phyloP scores from a whole-genome alignment of 495 filamentous ascomycete species.

The Cenococcum geophilum region DNA sequence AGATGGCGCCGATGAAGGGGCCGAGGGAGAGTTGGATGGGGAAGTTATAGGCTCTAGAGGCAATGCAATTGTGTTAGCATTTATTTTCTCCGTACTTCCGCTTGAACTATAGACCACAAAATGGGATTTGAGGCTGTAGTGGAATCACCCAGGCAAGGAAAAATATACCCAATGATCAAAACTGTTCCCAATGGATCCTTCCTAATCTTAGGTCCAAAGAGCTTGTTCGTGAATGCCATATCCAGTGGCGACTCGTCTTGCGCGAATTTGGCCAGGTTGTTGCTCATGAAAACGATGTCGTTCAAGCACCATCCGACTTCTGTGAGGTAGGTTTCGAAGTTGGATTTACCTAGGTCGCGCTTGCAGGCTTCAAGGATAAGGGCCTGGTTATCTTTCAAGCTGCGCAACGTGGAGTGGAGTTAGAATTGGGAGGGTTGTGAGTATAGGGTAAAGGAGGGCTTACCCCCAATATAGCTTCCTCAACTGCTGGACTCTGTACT shows the following conservation, averaged over 20 bases:
- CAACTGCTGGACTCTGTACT: slow-evolving; percentile 77
- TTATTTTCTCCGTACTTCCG: not conserved
- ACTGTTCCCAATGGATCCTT: slow-evolving; percentile 86
- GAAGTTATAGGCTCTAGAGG: slow-evolving; percentile 73
- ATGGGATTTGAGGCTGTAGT: too few relatives aligned
- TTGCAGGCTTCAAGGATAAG: slow-evolving; percentile 63
- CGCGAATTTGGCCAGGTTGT: slow-evolving; percentile 71
- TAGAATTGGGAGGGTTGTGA: not conserved
- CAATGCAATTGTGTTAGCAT: not conserved
- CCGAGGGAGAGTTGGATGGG: slow-evolving; percentile 73
- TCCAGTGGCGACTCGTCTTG: slow-evolving; percentile 73
- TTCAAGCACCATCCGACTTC: slow-evolving; percentile 69
- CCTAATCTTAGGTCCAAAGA: slow-evolving; percentile 66
- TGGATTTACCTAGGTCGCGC: slow-evolving; percentile 66
- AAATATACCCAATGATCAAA: slow-evolving; percentile 71
- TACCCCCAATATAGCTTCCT: slow-evolving; percentile 90
- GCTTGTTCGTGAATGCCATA: slow-evolving; percentile 57
- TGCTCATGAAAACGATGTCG: slow-evolving; percentile 68
- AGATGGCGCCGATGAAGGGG: slow-evolving; percentile 83
- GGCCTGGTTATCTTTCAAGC: slow-evolving; percentile 66
- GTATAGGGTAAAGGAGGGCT: slow-evolving; percentile 24
- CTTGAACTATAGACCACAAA: too few relatives aligned
- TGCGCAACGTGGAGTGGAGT: slow-evolving; percentile 22
- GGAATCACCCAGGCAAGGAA: not conserved
- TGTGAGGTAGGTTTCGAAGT: slow-evolving; percentile 60